phyloP scores from a whole-genome alignment of 257 asterid species.

The Solanum gracilifrons region DNA sequence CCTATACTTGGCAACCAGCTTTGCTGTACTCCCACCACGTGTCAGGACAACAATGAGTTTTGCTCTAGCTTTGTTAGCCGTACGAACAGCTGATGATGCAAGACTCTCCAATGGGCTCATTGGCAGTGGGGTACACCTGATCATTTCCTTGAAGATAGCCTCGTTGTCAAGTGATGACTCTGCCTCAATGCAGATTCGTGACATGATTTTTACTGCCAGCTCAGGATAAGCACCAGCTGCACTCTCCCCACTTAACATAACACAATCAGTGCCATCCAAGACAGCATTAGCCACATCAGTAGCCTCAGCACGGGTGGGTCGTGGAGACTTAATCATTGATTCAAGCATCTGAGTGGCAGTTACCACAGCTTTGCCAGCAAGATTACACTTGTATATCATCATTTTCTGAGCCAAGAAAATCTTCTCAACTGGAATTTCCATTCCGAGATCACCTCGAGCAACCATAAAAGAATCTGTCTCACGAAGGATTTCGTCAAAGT shows the following conservation, averaged over 20 bases:
- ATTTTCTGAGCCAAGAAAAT: constrained; percentile 84
- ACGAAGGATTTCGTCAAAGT: constrained; percentile 79
- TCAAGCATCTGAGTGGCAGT: constrained; percentile 96
- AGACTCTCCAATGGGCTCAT: constrained; percentile 86
- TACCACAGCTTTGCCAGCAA: constrained; percentile 76
- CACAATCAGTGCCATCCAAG: constrained; percentile 83
- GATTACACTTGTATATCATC: constrained; percentile 90
- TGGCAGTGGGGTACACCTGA: constrained; percentile 63
- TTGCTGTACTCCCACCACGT: constrained; percentile 84
- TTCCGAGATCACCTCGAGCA: constrained; percentile 89
- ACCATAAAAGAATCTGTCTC: constrained; percentile 89
- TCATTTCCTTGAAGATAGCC: constrained; percentile 62
- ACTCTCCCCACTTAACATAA: constrained; percentile 85
- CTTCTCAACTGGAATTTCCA: constrained; percentile 90
- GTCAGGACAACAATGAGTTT: constrained; percentile 75
- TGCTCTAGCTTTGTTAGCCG: constrained; percentile 60
- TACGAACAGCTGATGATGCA: constrained; percentile 74
- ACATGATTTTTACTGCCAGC: constrained; percentile 66
- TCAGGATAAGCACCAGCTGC: constrained; percentile 92
- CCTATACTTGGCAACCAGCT: constrained; percentile 72
- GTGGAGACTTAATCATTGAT: constrained; percentile 87
- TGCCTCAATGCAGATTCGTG: constrained; percentile 72
- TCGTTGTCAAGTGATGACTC: constrained; percentile 73
- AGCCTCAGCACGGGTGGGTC: constrained; percentile 95
- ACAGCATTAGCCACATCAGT: constrained; percentile 90